Evolutionary conservation across 2,329 filamentous ascomycete species (phyloP), one percentile per base, ranked within the genome.

Genomic region (Beauveria asiatica): DNA sequence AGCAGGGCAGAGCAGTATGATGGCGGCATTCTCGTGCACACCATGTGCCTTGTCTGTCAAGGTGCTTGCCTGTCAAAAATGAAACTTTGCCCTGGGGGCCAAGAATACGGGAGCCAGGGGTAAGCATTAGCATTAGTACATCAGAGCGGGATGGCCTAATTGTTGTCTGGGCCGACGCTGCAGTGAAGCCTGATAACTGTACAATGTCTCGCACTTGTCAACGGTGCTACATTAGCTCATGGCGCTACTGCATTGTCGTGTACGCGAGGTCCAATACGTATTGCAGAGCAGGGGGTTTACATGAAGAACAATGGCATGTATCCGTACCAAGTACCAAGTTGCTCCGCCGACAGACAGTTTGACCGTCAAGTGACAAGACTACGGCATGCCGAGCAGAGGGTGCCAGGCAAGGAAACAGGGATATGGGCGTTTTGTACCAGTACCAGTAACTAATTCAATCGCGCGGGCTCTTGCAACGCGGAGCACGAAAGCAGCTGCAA

Each of bases 141-240:
- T 33, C 21, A 21, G 52, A 42, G 52, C 52, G 41, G 41, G 41
- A 55, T 55, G 39, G 23, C 52, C 41, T 45, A 55, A 21, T 11
- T 21, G 25, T 19, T 17, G 11, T 53, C 53, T 27, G n/a, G 16
- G 27, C 42, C 27, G 27, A 30, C 16, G 19, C 42, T 46, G 25
- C 9, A 33, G 11, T 37, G 11, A 37, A 37, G 33, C 11, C 33
- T 37, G 33, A 37, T 11, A 37, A 21, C 5, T 11, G 44, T 27
- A n/a, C 21, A 16, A 30, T 58, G 45, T 58, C 56, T 59, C 37
- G 41, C 46, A 44, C 41, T 5, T 51, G 54, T 51, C 56, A 60
- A 60, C 50, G 58, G 58, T 54, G 58, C 50, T 54, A 60, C 57
- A 54, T 60, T 60, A 54, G 57, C 57, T 53, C 44, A 37, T 10